phyloP scores from a whole-genome alignment of 2,329 filamentous ascomycete species.

The Mycogone perniciosa region DNA sequence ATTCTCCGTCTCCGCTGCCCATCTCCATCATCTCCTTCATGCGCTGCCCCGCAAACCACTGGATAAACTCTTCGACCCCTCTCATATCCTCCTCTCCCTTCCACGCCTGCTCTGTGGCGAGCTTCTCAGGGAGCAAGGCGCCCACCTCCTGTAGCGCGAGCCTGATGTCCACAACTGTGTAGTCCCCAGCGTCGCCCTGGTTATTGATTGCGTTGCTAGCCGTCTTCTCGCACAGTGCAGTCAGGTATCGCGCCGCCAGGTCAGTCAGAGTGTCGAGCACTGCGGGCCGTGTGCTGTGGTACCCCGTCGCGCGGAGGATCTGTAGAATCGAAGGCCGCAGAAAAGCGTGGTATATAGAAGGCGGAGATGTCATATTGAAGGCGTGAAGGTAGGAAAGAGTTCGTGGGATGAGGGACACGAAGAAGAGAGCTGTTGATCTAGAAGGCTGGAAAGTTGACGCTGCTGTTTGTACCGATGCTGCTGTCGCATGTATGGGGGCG shows the following conservation, averaged over 20 bases:
- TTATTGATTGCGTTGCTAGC: slow-evolving; percentile 65
- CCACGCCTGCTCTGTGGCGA: slow-evolving; percentile 63
- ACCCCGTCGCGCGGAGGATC: slow-evolving; percentile 85
- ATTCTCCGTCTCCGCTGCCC: slow-evolving; percentile 63
- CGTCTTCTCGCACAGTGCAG: slow-evolving; percentile 65
- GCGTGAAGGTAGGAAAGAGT: background rate
- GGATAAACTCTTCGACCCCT: slow-evolving; percentile 70
- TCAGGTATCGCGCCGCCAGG: slow-evolving; percentile 74
- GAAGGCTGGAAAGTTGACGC: background rate
- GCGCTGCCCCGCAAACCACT: slow-evolving; percentile 68
- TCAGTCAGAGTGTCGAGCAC: slow-evolving; percentile 87
- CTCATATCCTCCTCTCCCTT: slow-evolving; percentile 67
- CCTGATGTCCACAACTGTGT: slow-evolving; percentile 65
- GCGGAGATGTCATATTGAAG: slow-evolving; percentile 39
- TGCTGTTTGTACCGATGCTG: slow-evolving; percentile 20
- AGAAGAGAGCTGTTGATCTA: background rate
- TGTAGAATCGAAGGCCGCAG: slow-evolving; percentile 83
- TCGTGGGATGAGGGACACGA: background rate
- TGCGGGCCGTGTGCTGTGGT: slow-evolving; percentile 72
- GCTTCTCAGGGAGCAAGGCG: slow-evolving; percentile 61
- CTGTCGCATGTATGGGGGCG: slow-evolving; percentile 24
- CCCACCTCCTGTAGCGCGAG: slow-evolving; percentile 80
- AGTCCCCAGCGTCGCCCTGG: slow-evolving; percentile 47
- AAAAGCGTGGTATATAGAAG: slow-evolving; percentile 61
- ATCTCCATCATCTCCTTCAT: slow-evolving; percentile 78